Evolutionary conservation across 2,329 filamentous ascomycete genomes (phyloP).

Genomic region (Aspergillus persii): DNA sequence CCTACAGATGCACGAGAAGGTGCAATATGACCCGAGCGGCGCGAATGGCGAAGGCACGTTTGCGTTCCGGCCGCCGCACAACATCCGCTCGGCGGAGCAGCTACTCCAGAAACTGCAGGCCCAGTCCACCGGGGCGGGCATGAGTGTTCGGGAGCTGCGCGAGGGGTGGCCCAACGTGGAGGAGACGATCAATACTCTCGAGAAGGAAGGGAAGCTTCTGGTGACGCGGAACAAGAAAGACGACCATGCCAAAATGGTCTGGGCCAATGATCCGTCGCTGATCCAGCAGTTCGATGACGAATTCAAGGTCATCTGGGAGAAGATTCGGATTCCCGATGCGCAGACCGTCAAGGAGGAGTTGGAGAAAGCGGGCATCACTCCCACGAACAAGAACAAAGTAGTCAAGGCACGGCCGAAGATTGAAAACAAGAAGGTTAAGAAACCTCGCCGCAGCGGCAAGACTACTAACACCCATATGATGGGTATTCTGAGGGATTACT

Average conservation of each 20-base stretch:
- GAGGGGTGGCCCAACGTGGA: conserved; percentile 92
- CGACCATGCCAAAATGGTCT: conserved; percentile 78
- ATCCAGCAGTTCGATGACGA: conserved; percentile 74
- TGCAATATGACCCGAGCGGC: conserved; percentile 54
- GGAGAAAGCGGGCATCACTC: conserved; percentile 74
- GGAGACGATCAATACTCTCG: conserved; percentile 72
- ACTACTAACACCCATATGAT: conserved; percentile 86
- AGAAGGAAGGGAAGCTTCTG: conserved; percentile 74
- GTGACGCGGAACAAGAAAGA: conserved; percentile 93
- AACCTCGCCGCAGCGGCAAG: conserved; percentile 71
- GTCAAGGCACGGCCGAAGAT: conserved; percentile 55
- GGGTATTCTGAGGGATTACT: conserved; percentile 74
- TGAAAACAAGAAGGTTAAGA: conserved; percentile 70
- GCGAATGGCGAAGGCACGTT: conserved; percentile 74
- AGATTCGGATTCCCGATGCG: conserved; percentile 70
- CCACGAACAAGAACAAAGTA: conserved; percentile 76
- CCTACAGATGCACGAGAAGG: conserved; percentile 65
- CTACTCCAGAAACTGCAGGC: conserved; percentile 78
- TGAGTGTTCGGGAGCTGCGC: conserved; percentile 86
- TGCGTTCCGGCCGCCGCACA: conserved; percentile 77
- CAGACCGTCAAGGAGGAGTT: conserved; percentile 77
- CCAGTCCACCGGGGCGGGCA: conserved; percentile 75
- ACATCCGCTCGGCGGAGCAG: conserved; percentile 73
- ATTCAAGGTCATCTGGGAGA: conserved; percentile 80
- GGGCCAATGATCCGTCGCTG: conserved; percentile 80